These are phyloP conservation scores for Peronospora belbahrii DNA, from an alignment of 352 stramenopile genomes.

Conservation along the genomic window DNA sequence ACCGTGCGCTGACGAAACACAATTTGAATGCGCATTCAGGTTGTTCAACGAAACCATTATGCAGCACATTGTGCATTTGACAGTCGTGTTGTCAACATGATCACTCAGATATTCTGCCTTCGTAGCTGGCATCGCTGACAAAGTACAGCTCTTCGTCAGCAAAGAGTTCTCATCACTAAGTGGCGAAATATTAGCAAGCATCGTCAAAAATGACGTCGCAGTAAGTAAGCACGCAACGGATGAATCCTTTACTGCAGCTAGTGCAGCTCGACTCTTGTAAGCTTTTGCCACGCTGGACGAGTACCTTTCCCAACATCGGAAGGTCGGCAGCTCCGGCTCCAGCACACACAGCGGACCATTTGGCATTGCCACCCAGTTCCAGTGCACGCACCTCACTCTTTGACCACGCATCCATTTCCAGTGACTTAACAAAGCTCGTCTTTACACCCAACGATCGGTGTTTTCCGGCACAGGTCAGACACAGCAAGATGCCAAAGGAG, in stretches of 20 bases:
- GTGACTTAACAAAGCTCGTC: slow-evolving; percentile 80
- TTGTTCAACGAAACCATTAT: slow-evolving; percentile 35
- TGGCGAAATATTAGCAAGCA: slow-evolving; percentile 21
- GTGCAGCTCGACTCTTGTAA: slow-evolving; percentile 43
- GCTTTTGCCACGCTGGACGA: slow-evolving; percentile 45
- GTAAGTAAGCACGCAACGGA: slow-evolving; percentile 29
- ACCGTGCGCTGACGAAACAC: slow-evolving; percentile 44
- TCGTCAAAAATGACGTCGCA: slow-evolving; percentile 42
- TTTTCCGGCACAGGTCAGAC: slow-evolving; percentile 60
- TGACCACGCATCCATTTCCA: slow-evolving; percentile 75
- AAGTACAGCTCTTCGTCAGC: slow-evolving; percentile 8
- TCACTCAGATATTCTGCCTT: slow-evolving; percentile 1
- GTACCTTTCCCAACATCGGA: slow-evolving; percentile 53
- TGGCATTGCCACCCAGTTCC: slow-evolving; percentile 72
- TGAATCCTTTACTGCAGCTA: slow-evolving; percentile 17
- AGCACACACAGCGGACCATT: slow-evolving; percentile 68
- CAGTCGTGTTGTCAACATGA: slow-evolving; percentile 7
- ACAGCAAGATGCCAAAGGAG: slow-evolving; percentile 79
- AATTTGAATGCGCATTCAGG: slow-evolving; percentile 56
- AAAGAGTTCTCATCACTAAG: slow-evolving; percentile 4
- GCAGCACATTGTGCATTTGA: slow-evolving; percentile 73
- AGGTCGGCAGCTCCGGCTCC: slow-evolving; percentile 39
- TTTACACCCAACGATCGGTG: slow-evolving; percentile 75
- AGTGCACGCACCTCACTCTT: slow-evolving; percentile 39
- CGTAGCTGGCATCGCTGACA: slow-evolving; percentile 4